Conservation (phyloP, 2,329 filamentous ascomycete species). For the Colletotrichum costaricense region DNA sequence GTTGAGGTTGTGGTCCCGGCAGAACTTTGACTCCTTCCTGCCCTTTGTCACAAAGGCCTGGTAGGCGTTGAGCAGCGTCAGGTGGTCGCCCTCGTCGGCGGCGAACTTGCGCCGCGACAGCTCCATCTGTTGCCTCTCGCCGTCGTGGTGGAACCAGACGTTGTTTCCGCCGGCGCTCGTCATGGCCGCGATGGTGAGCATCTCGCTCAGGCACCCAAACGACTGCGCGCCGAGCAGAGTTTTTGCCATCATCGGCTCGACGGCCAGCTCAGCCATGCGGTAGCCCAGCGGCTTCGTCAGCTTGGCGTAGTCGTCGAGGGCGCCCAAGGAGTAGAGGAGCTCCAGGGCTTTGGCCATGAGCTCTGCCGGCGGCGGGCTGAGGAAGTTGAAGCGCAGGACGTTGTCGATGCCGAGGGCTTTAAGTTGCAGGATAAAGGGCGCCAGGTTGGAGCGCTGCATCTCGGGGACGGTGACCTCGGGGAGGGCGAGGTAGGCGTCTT, state of each 20-base stretch:
- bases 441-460: slow-evolving; percentile 91
- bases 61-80: slow-evolving; percentile 94
- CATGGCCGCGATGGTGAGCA: slow-evolving; percentile 95
- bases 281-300: slow-evolving; percentile 88
- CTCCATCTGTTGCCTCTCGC: slow-evolving; percentile 80
- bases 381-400: slow-evolving; percentile 88
- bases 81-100: slow-evolving; percentile 91
- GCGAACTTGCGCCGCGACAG: slow-evolving; percentile 84
- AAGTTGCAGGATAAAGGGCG: slow-evolving; percentile 87
- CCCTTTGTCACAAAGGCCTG: slow-evolving; percentile 87
- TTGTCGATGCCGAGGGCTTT: slow-evolving; percentile 97
- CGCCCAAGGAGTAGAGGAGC: slow-evolving; percentile 86
- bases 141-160: slow-evolving; percentile 85
- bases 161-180: slow-evolving; percentile 83
- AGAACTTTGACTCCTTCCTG: slow-evolving; percentile 86
- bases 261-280: slow-evolving; percentile 91
- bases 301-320: slow-evolving; percentile 89
- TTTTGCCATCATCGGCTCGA: slow-evolving; percentile 97
- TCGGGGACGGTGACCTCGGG: slow-evolving; percentile 84
- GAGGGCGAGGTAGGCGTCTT: slow-evolving; percentile 74
- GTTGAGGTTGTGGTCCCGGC: slow-evolving; percentile 87
- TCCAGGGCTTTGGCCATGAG: slow-evolving; percentile 89
- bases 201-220: slow-evolving; percentile 85
- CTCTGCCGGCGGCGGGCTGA: slow-evolving; percentile 86
- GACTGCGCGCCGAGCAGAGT: slow-evolving; percentile 79